Evolutionary conservation across 257 asterid species (phyloP).

Genomic region (Plantago elongata): DNA sequence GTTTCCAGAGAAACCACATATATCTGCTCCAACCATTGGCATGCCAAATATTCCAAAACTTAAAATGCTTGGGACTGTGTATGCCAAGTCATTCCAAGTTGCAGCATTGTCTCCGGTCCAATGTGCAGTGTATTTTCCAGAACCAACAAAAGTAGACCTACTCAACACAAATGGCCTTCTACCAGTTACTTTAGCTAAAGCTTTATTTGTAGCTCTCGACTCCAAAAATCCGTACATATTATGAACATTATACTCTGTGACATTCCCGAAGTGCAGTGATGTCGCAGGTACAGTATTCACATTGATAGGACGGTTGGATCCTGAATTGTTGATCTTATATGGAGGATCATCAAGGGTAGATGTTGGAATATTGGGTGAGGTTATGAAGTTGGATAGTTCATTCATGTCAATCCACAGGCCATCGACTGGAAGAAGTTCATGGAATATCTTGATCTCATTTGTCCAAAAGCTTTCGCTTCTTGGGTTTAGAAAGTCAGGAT

Average conservation of each 20-base stretch:
- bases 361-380: conserved; percentile 51
- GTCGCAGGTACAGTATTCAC: conserved; percentile 64
- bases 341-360: conserved; percentile 74
- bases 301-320: conserved; percentile 36
- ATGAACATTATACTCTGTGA: conserved; percentile 67
- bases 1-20: conserved; percentile 63
- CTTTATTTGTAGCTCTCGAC: conserved; percentile 62
- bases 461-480: conserved; percentile 47
- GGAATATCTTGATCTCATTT: conserved; percentile 58
- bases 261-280: conserved; percentile 50
- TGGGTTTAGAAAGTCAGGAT: conserved; percentile 78
- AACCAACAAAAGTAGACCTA: conserved; percentile 83
- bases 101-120: conserved; percentile 98
- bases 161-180: conserved; percentile 78
- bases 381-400: conserved; percentile 71
- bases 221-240: conserved; percentile 81
- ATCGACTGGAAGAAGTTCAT: conserved; percentile 46
- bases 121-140: conserved; percentile 85
- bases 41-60: conserved; percentile 77
- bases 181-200: conserved; percentile 41
- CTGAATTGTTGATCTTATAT: conserved; percentile 45
- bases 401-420: conserved; percentile 99
- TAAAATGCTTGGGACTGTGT: conserved; percentile 63
- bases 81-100: conserved; percentile 78
- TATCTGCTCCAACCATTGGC: conserved; percentile 98